Evolutionary conservation across 441 rosid species (phyloP).

Genomic region (Brassica balearica): DNA sequence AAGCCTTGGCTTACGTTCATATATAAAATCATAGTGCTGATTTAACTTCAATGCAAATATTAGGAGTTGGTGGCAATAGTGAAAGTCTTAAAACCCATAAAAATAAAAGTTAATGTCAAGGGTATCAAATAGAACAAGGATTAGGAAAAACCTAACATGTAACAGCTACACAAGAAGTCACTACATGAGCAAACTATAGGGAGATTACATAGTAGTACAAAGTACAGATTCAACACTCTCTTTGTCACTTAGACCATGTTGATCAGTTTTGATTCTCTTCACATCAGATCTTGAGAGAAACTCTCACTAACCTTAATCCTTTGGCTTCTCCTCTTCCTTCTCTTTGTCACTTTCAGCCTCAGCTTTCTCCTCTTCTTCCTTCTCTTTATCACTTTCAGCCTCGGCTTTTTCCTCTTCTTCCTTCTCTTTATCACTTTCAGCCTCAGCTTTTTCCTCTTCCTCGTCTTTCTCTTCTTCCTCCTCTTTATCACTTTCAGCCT

Average conservation of each 20-base stretch:
- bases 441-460: slow-evolving; percentile 41
- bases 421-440: slow-evolving; percentile 50
- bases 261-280: slow-evolving; percentile 23
- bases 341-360: slow-evolving; percentile 52
- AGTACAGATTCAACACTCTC: slow-evolving; percentile 19
- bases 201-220: slow-evolving; percentile 27
- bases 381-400: slow-evolving; percentile 38
- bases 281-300: slow-evolving; percentile 17
- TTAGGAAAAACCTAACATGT: slow-evolving; percentile 11
- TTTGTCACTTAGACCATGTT: slow-evolving; percentile 13
- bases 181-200: slow-evolving; percentile 4
- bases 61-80: neutral
- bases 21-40: neutral
- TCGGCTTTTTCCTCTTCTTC: slow-evolving; percentile 51
- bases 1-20: neutral
- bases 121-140: slow-evolving; percentile 23
- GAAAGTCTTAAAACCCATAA: slow-evolving; percentile 7
- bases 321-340: slow-evolving; percentile 46
- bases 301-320: slow-evolving; percentile 35
- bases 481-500: slow-evolving; percentile 15
- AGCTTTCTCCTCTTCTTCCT: slow-evolving; percentile 55
- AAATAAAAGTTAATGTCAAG: neutral
- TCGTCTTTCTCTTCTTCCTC: neutral
- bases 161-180: slow-evolving; percentile 34
- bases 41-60: neutral